Conservation (phyloP, 2,329 filamentous ascomycete genomes). For the Exophiala calicioides region DNA sequence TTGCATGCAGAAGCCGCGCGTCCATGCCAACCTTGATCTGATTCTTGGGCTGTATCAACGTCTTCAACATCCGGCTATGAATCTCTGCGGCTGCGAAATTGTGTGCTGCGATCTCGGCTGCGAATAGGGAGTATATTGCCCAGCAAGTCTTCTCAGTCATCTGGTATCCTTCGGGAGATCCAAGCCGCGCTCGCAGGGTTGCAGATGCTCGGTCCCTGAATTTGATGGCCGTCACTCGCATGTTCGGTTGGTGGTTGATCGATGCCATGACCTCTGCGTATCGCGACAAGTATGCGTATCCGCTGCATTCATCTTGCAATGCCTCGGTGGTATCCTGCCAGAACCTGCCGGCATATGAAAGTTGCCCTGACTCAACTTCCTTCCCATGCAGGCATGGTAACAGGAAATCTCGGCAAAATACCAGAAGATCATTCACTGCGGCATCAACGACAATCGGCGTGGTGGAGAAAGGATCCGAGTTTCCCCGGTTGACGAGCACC, state of each 20-base stretch:
- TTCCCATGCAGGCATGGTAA: constrained; percentile 3
- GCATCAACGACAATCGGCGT: constrained; percentile 3
- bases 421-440: constrained; percentile 8
- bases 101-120: constrained; percentile 11
- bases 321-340: constrained; percentile 7
- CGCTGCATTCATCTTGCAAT: constrained; percentile 2
- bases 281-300: constrained; percentile 10
- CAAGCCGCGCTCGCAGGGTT: neutral
- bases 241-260: neutral
- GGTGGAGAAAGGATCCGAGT: constrained; percentile 10
- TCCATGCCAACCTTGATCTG: neutral
- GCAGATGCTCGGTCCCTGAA: constrained; percentile 8
- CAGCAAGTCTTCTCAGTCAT: constrained; percentile 1
- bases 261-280: neutral
- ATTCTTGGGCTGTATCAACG: constrained; percentile 10
- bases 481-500: no score
- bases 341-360: neutral
- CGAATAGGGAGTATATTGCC: constrained; percentile 16
- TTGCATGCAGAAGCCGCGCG: constrained; percentile 6
- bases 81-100: constrained; percentile 13
- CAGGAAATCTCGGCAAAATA: constrained; percentile 11
- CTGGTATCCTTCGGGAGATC: neutral
- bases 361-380: neutral
- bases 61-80: constrained; percentile 10
- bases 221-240: constrained; percentile 1